Conservation (phyloP, 345 rosid genomes). For the Bruguiera sexangula region DNA sequence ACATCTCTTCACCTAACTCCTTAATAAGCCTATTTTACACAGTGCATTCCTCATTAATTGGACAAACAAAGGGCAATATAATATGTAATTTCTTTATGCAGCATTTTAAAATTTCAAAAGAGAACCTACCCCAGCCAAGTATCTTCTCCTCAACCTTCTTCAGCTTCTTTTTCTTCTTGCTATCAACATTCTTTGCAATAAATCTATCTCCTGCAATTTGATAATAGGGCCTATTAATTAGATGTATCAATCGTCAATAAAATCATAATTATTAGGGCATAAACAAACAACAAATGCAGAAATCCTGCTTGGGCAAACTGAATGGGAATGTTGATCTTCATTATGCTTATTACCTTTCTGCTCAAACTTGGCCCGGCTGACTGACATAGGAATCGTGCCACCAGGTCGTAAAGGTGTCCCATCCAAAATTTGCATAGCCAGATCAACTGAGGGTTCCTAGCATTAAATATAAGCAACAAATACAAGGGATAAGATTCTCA, state of each 20-base stretch:
- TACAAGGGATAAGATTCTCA: background rate
- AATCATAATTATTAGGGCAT: no score
- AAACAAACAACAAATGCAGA: constrained; percentile 9
- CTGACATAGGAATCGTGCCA: constrained; percentile 77
- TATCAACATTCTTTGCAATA: constrained; percentile 69
- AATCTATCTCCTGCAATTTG: constrained; percentile 74
- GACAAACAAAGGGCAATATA: no score
- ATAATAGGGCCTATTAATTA: background rate
- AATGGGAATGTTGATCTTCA: background rate
- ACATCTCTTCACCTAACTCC: background rate
- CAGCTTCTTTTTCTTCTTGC: constrained; percentile 85
- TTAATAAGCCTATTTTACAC: background rate
- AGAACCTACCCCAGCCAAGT: constrained; percentile 90
- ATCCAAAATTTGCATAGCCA: constrained; percentile 86
- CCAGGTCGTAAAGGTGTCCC: constrained; percentile 85
- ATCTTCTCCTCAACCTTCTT: constrained; percentile 86
- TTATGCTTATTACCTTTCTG: constrained; percentile 64
- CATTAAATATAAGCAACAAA: constrained; percentile 13
- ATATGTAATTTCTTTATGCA: background rate
- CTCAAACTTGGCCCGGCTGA: constrained; percentile 79
- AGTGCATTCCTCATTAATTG: no score
- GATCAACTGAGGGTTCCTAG: constrained; percentile 95
- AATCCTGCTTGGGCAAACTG: constrained; percentile 1
- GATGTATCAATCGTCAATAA: no score
- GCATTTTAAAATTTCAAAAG: constrained; percentile 1